Base-by-base conservation (phyloP, 805 yeast genomes). In the Saturnispora dispora region DNA sequence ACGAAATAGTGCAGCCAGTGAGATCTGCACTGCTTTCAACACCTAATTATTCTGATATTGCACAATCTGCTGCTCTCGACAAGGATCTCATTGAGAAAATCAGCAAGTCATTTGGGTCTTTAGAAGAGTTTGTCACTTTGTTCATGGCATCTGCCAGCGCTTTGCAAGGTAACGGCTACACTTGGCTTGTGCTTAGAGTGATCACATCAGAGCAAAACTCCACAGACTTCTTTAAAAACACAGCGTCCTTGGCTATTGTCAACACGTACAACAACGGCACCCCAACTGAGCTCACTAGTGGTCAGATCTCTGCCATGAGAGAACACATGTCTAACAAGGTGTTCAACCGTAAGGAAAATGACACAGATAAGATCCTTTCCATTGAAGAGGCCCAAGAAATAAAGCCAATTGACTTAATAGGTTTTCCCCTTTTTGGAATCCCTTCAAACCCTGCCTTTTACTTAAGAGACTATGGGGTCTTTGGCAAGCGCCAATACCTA, bases 231-330 rank as follows among this genome's bases (percentile, higher is more conserved):
- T 53, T 57, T 51, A 55, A 65, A 11, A 60, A 51, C 36, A 53
- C 51, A 52, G 78, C 77, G 52, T 70, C 74, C 32, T 73, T 93
- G 59, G 82, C 79, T 48, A 71, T 93, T 8, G 68, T 87, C 52
- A 85, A 88, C 67, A 84, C 96, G n/a, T 88, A 88, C 68, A 88
- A 88, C 62, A 82, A 90, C 5, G 98, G 98, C 5, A 75, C 87
- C 6, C 95, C 96, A 30, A 83, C 82, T 58, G 78, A 83, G 46
- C 63, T 77, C 45, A 71, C 77, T 65, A 73, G 75, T 48, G 82
- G 76, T 55, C 81, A 76, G 65, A 64, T 75, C 58, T 37, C 52
- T 8, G 48, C 56, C 4, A 55, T 48, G 32, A 45, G 49, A n/a
- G 57, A 53, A 30, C 52, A 59, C 40, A 36, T 52, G 44, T 32